Base-by-base conservation (phyloP, 177 flowering plant species). In the Telopea speciosissima region DNA sequence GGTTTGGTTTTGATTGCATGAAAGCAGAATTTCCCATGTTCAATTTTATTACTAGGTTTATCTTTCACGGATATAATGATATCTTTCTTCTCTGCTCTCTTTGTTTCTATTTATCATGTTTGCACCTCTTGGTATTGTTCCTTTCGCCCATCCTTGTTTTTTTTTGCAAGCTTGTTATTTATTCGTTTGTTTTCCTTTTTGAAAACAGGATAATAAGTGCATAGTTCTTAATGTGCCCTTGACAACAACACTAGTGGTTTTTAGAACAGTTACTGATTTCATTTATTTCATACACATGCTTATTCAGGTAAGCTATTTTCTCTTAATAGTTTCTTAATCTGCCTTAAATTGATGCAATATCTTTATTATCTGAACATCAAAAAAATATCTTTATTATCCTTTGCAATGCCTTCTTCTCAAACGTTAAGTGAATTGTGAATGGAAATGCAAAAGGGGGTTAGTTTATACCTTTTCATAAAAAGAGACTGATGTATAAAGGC, bases 251-350 rank as follows among this genome's bases (percentile, higher is more conserved):
- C 60, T 93, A 49, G 90, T 90, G 70, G 81, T 72, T 69, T 79
- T 93, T 28, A 86, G 98, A 81, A 89, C 88, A 75, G 0, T 90
- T 61, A 88, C 89, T n/a, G 98, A 93, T 83, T 79, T 87, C 65
- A 79, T 90, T 70, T 90, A 84, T 81, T 62, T 90, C 5, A 25
- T 91, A 9, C 87, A 91, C 81, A 91, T 93, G 75, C 86, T 93
- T 71, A 92, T 93, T 74, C 98, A 91, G 91, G 98, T 91, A 75
- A 62, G 36, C 58, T 25, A 26, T 22, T 40, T 14, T 62, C 26
- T 62, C 19, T 49, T 2, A 11, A 49, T 49, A 36, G 40, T 36
- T 36, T 36, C 40, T 36, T 36, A 36, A 36, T 36, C 40, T 36
- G 40, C 6, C 8, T 5, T 31, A 2, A 5, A 31, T 31, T 31